Evolutionary conservation across 495 filamentous ascomycete genomes (phyloP).

Genomic region (Tirmania nivea): DNA sequence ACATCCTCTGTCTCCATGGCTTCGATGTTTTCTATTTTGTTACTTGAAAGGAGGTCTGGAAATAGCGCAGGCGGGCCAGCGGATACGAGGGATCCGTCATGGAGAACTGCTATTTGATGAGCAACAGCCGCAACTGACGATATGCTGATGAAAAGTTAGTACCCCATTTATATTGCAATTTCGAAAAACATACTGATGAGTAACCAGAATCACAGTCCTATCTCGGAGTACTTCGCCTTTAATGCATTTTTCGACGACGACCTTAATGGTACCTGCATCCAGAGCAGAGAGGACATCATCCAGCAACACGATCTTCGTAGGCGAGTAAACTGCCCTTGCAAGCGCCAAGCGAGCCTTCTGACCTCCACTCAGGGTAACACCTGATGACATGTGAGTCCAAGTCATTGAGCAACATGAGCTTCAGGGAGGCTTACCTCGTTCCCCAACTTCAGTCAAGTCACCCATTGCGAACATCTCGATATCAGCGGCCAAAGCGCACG

Average conservation of each 20-base stretch:
- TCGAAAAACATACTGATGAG: constrained; percentile 26
- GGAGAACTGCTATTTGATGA: constrained; percentile 30
- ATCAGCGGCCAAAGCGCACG: constrained; percentile 43
- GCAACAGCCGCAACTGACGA: constrained; percentile 10
- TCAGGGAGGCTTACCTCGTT: constrained; percentile 35
- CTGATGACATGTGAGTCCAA: not conserved
- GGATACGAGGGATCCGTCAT: constrained; percentile 31
- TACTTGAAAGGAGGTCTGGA: not conserved
- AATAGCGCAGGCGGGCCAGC: constrained; percentile 15
- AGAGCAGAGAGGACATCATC: constrained; percentile 50
- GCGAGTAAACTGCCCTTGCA: constrained; percentile 49
- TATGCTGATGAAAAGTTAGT: constrained; percentile 1
- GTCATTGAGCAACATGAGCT: not conserved
- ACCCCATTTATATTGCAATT: constrained; percentile 9
- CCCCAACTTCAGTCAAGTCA: constrained; percentile 47
- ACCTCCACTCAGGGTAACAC: constrained; percentile 35
- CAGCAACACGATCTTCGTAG: constrained; percentile 38
- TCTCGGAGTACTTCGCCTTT: constrained; percentile 26
- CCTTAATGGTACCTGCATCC: constrained; percentile 29
- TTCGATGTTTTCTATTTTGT: too few relatives aligned
- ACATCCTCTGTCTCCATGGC: not conserved
- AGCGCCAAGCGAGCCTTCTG: constrained; percentile 48
- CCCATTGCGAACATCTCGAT: constrained; percentile 40
- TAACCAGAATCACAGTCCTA: constrained; percentile 31
- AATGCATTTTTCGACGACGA: constrained; percentile 30